Conservation (phyloP, 23 red algal genomes). For the Gracilaria gracilis region DNA sequence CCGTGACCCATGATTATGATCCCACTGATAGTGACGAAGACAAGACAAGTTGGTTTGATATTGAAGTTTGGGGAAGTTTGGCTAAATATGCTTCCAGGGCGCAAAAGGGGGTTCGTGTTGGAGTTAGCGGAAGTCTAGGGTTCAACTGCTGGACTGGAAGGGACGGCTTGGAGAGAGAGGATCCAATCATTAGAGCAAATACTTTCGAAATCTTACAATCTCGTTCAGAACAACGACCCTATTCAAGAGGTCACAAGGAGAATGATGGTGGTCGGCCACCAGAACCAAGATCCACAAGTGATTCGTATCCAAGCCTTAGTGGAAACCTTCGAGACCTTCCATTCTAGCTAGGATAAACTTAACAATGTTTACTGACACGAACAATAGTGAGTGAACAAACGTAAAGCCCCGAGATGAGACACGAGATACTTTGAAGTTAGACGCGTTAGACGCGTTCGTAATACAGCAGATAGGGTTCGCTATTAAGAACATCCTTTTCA, state of each 20-base stretch:
- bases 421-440: neutral
- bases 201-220: conserved; percentile 62
- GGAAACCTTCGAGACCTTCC: conserved; percentile 28
- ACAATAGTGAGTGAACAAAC: conserved; percentile 12
- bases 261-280: neutral
- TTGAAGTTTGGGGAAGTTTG: conserved; percentile 45
- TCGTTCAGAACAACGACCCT: conserved; percentile 8
- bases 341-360: neutral
- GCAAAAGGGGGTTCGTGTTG: conserved; percentile 45
- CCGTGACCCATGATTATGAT: conserved; percentile 53
- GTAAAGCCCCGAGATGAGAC: neutral
- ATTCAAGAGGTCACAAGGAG: neutral
- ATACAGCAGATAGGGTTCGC: conserved; percentile 84
- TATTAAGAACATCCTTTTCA: conserved; percentile 68
- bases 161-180: conserved; percentile 30
- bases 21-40: conserved; percentile 44
- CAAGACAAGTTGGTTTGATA: conserved; percentile 56
- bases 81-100: neutral
- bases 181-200: conserved; percentile 35
- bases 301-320: neutral
- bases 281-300: neutral
- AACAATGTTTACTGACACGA: conserved; percentile 9
- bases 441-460: conserved; percentile 57
- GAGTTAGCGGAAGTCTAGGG: conserved; percentile 27
- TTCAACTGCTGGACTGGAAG: conserved; percentile 33